Evolutionary conservation across 306 rosid genomes (phyloP).

Genomic region (Adenanthera pavonina): DNA sequence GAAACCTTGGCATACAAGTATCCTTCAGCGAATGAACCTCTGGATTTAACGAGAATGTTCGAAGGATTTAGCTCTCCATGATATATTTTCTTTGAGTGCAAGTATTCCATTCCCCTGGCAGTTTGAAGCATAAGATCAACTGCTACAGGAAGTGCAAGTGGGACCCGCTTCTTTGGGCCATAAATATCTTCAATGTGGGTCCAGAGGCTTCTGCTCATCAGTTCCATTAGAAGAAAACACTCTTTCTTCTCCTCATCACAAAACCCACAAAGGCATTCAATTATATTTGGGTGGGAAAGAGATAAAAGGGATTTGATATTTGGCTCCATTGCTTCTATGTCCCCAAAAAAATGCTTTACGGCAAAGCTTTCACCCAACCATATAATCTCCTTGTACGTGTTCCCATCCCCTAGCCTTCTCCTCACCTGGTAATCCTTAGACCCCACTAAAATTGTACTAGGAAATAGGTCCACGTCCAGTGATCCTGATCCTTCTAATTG

Average conservation of each 20-base stretch:
- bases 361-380: constrained; percentile 92
- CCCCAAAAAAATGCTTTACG: constrained; percentile 67
- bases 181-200: constrained; percentile 63
- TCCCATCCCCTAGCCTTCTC: constrained; percentile 75
- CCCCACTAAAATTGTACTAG: constrained; percentile 68
- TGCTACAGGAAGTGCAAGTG: constrained; percentile 73
- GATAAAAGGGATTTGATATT: constrained; percentile 67
- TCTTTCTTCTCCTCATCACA: constrained; percentile 87
- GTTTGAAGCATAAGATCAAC: constrained; percentile 91
- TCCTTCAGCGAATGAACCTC: constrained; percentile 68
- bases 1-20: constrained; percentile 73
- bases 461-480: constrained; percentile 59
- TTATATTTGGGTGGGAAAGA: constrained; percentile 84
- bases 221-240: constrained; percentile 76
- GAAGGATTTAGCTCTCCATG: constrained; percentile 84
- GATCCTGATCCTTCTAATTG: constrained; percentile 57
- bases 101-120: constrained; percentile 89
- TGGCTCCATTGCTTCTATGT: constrained; percentile 61
- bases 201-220: constrained; percentile 76
- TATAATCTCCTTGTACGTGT: constrained; percentile 72
- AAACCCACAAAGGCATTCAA: constrained; percentile 71
- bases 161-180: constrained; percentile 63
- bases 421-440: constrained; percentile 78
- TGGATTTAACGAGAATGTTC: constrained; percentile 73
- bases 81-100: constrained; percentile 74